Evolutionary conservation across 2,329 filamentous ascomycete genomes (phyloP), one percentile per base, ranked within the genome.

Genomic region (Massarina eburnea): DNA sequence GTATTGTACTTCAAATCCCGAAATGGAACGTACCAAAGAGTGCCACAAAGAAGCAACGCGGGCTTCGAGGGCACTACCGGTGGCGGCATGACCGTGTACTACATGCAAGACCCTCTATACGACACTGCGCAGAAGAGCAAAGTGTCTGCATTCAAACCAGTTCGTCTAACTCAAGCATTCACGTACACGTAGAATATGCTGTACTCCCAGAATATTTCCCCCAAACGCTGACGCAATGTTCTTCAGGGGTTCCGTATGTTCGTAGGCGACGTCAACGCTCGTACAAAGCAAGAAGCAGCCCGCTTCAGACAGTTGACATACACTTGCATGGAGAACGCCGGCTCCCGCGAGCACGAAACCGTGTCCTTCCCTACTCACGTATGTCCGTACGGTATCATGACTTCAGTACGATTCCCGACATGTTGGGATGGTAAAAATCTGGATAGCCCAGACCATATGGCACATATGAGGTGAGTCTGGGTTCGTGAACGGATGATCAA

Each of bases 401-500:
- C 39, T 29, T 71, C 64, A 71, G 70, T 73, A 67, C 73, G 48
- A 68, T 73, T 53, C 66, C 67, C 56, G 70, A 50, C 51, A 2
- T 56, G 53, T 30, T 56, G 53, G 53, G 48, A 56, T 42, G 53
- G 53, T 3, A 29, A 38, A 2, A 52, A 48, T 77, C 81, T 58
- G 84, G 85, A 18, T 89, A 92, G 73, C 68, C 71, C 15, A 80
- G 83, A 47, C 78, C 95, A 39, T 56, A 73, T 72, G 48, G 68
- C 37, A 9, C 48, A 51, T 32, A 45, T 51, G 48, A 47, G 48
- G 48, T 45, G 38, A 22, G 30, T 18, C 8, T 34, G 21, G 15
- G 10, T n/a, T 8, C 24, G n/a, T n/a, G n/a, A n/a, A n/a, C n/a
- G n/a, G n/a, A n/a, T n/a, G n/a, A n/a, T n/a, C n/a, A n/a, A n/a